These are phyloP conservation scores for Metschnikowia shivogae DNA, from an alignment of 805 yeast genomes.

Conservation along the genomic window DNA sequence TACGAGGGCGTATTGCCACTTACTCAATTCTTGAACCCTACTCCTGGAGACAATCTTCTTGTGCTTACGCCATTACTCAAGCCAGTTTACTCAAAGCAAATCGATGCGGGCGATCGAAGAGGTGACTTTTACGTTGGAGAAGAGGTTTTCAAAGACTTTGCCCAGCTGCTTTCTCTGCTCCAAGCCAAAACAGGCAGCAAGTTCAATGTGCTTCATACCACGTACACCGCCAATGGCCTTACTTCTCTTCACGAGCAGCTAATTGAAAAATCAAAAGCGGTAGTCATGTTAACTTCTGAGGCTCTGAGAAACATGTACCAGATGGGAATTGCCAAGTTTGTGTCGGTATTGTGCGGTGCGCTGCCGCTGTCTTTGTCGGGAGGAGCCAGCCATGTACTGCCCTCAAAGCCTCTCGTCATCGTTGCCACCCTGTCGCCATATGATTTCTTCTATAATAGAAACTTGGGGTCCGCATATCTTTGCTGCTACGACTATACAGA, in stretches of 20 bases:
- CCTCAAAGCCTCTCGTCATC: constrained; percentile 49
- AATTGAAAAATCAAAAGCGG: constrained; percentile 48
- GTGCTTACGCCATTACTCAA: constrained; percentile 36
- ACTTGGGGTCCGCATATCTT: constrained; percentile 52
- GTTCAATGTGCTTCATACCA: constrained; percentile 52
- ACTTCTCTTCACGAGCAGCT: constrained; percentile 52
- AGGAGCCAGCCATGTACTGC: constrained; percentile 22
- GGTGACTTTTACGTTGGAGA: constrained; percentile 40
- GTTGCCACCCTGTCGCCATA: constrained; percentile 63
- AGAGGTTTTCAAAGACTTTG: constrained; percentile 51
- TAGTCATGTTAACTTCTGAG: constrained; percentile 53
- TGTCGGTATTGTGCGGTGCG: constrained; percentile 51
- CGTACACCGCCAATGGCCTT: constrained; percentile 55
- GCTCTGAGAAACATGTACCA: constrained; percentile 59
- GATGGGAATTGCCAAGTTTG: constrained; percentile 56
- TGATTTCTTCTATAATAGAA: constrained; percentile 53
- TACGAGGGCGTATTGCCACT: constrained; percentile 49
- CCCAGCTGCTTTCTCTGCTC: constrained; percentile 38
- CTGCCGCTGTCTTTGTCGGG: constrained; percentile 24
- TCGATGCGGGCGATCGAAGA: constrained; percentile 8
- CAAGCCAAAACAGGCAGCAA: constrained; percentile 23
- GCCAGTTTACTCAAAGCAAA: constrained; percentile 28
- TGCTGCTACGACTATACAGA: constrained; percentile 60
- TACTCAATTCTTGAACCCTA: constrained; percentile 31
- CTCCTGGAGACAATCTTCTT: constrained; percentile 27